Evolutionary conservation across 2,329 filamentous ascomycete species (phyloP), one percentile per base, ranked within the genome.

Genomic region (Penicillium sp.): DNA sequence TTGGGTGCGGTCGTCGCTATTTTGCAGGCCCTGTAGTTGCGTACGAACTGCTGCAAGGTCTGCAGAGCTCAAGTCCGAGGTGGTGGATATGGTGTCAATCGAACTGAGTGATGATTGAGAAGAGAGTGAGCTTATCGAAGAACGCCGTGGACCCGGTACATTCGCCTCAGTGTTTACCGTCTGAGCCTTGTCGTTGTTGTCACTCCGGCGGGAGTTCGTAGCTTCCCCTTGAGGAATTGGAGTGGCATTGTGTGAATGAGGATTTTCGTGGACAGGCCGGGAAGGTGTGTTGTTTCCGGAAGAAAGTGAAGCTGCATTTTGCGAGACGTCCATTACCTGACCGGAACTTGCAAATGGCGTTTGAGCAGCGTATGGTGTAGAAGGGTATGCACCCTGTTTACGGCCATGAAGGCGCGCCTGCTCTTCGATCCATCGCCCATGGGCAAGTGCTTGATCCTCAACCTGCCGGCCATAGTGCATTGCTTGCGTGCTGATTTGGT

Each of bases 401-500:
- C 60, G 57, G 5, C 60, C 57, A 27, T 59, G 48, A 4, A 63
- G 50, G 7, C 64, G 57, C 6, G 66, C 66, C 38, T 71, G 67
- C 41, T 69, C 59, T 53, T 72, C 67, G 7, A 70, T 52, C 60
- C 67, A 69, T 9, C 64, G 60, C 32, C 64, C 66, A 53, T 65
- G 66, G 4, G 65, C 61, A 46, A 67, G 51, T 5, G 68, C 69
- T 32, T 66, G 66, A 37, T 69, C 64, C 55, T 73, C 69, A 1
- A 71, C 63, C 48, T 66, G 61, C 29, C 64, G 56, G 28, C 68
- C 63, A 50, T 68, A 70, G 43, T 66, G 53, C 43, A 66, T 60
- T 5, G 67, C 66, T 24, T 67, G 63, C 5, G 61, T 58, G 42
- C 60, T 64, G 12, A 68, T 57, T 48, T 61, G 62, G 40, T 65